Evolutionary conservation across 2,329 filamentous ascomycete genomes (phyloP), one percentile per base, ranked within the genome.

Genomic region (Aspergillus nomiae): DNA sequence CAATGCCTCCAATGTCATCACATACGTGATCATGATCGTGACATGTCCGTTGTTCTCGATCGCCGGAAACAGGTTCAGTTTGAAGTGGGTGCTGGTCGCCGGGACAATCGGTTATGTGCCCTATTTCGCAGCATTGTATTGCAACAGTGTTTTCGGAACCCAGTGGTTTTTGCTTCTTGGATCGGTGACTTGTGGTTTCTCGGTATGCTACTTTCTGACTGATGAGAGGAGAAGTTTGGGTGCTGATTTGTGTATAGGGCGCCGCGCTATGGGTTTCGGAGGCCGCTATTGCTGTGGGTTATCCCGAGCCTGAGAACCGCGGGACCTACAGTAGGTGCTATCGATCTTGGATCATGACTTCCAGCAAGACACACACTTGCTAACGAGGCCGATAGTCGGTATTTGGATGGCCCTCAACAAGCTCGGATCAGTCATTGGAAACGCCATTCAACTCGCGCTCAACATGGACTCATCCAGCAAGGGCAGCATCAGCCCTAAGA

Each of bases 401-500:
- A 84, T 84, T 53, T 85, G 83, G 83, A 79, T 85, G 1, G 81
- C 81, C 6, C 77, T 85, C 4, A 79, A 82, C 30, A 82, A 85
- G 63, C 76, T 84, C 1, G 83, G 83, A 1, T 83, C 84, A 62
- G 77, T 85, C 36, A 81, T 85, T 58, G 83, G 83, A 4, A 77
- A 79, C 1, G 81, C 83, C 0, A 83, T 85, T 43, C 80, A 83
- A 56, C 76, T 85, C 0, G 82, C 78, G 0, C 74, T 85, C 11
- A 85, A 85, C 53, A 76, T 77, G 60, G 74, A 77, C 7, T 72
- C 76, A 19, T 78, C 76, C 38, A 64, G 77, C 16, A 70, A 77
- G 19, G 81, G 81, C 55, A 82, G 80, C 60, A 79, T 83, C 16
- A 76, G 77, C 2, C 81, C 81, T 62, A 74, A 73, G 10, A 82